Conservation (phyloP, 805 yeast genomes). For the Metschnikowia hibisci region DNA sequence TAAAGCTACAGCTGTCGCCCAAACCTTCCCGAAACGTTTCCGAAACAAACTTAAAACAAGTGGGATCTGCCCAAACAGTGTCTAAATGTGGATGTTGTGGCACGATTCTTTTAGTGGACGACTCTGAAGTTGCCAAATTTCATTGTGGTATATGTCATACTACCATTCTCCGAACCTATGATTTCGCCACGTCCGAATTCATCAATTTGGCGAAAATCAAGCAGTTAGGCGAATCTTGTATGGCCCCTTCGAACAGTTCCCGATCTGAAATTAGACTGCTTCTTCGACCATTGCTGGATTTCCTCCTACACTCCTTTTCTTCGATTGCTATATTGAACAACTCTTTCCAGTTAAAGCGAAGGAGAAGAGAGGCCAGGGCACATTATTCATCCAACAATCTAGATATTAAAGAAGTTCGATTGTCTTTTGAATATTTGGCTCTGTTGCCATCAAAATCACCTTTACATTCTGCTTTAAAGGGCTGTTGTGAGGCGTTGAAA, state of each 20-base stretch:
- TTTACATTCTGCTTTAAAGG: slow-evolving; percentile 48
- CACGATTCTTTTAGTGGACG: slow-evolving; percentile 29
- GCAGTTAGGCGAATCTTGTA: slow-evolving; percentile 32
- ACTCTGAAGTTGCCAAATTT: slow-evolving; percentile 32
- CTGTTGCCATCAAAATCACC: slow-evolving; percentile 61
- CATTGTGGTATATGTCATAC: slow-evolving; percentile 63
- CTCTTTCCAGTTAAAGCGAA: slow-evolving; percentile 44
- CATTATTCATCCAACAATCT: slow-evolving; percentile 48
- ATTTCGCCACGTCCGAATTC: slow-evolving; percentile 7
- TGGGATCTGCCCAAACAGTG: slow-evolving; percentile 11
- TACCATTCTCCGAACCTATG: slow-evolving; percentile 30
- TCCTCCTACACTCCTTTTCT: slow-evolving; percentile 47
- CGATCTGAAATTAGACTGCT: slow-evolving; percentile 24
- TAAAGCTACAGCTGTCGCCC: slow-evolving; percentile 18
- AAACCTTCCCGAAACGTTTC: slow-evolving; percentile 15
- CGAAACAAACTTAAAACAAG: slow-evolving; percentile 4
- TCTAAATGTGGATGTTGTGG: slow-evolving; percentile 39
- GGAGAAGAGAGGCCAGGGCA: slow-evolving; percentile 20
- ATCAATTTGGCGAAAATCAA: slow-evolving; percentile 33
- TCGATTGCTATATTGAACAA: slow-evolving; percentile 44
- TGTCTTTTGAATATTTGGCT: slow-evolving; percentile 44
- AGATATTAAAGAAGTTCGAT: slow-evolving; percentile 44
- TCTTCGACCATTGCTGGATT: slow-evolving; percentile 49
- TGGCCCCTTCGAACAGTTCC: slow-evolving; percentile 16
- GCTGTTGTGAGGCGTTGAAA: slow-evolving; percentile 50